These are phyloP conservation scores for Schwanniomyces pseudopolymorphus DNA, from an alignment of 805 yeast genomes.

Conservation along the genomic window DNA sequence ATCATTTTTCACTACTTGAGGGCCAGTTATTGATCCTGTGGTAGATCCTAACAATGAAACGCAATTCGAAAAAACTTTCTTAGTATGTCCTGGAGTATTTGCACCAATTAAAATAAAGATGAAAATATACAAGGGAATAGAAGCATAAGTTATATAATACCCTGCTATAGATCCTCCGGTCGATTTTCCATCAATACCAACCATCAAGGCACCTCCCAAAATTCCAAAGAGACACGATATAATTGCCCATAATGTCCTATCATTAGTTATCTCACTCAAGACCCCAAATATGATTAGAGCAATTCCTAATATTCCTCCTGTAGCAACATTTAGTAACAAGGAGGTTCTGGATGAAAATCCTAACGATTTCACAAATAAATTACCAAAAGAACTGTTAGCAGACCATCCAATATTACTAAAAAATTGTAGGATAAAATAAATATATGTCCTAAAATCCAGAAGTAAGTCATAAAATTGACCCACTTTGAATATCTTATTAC, in stretches of 20 bases:
- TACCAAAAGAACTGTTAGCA: not conserved
- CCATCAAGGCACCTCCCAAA: not conserved
- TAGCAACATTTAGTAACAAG: not conserved
- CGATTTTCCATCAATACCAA: not conserved
- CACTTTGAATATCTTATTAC: constrained; percentile 53
- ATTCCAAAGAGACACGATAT: not conserved
- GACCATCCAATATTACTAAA: not conserved
- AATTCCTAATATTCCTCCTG: not conserved
- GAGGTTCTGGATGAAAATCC: not conserved
- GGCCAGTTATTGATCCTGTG: not conserved
- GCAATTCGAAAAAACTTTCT: not conserved
- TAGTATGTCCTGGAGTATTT: constrained; percentile 1
- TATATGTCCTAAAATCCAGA: constrained; percentile 46
- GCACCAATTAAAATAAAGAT: not conserved
- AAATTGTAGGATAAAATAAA: not conserved
- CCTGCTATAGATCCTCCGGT: not conserved
- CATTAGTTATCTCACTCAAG: not conserved
- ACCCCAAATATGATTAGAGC: not conserved
- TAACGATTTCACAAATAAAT: not conserved
- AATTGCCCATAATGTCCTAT: not conserved
- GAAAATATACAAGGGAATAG: not conserved
- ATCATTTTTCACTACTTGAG: not conserved
- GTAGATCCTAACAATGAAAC: not conserved
- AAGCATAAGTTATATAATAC: not conserved
- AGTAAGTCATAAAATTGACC: constrained; percentile 54